Percentiles rank a stretch among this genome's conserved stretches.
Evolutionary conservation across 2,329 filamentous ascomycete species (phyloP).

Genomic region (Xylariaceae sp.): DNA sequence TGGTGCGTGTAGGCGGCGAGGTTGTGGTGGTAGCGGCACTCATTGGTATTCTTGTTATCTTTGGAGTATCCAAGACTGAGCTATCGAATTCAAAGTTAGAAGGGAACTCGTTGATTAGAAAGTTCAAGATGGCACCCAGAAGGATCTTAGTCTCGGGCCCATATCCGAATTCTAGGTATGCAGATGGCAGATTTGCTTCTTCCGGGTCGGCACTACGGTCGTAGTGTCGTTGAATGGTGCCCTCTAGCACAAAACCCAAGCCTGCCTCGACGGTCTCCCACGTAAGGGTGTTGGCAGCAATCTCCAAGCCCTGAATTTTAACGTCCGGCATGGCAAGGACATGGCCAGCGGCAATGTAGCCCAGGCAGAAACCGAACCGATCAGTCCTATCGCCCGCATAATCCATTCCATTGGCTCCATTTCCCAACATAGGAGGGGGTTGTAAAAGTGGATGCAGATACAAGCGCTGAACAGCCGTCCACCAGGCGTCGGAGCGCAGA

Average conservation of each 20-base stretch:
- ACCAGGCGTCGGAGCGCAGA: slow-evolving; percentile 62
- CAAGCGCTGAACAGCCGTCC: slow-evolving; percentile 62
- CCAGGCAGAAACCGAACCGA: slow-evolving; percentile 63
- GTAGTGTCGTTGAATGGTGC: slow-evolving; percentile 42
- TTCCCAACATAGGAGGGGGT: slow-evolving; percentile 40
- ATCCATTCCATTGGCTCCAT: slow-evolving; percentile 41
- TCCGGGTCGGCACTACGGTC: slow-evolving; percentile 34
- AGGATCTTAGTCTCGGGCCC: slow-evolving; percentile 62
- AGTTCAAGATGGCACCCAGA: slow-evolving; percentile 62
- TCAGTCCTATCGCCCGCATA: slow-evolving; percentile 50
- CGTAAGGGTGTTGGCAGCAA: slow-evolving; percentile 63
- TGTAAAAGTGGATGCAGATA: slow-evolving; percentile 61
- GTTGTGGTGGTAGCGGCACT: slow-evolving; percentile 43
- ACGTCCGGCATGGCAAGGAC: slow-evolving; percentile 63
- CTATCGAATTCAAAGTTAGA: slow-evolving; percentile 65
- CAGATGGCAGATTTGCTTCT: slow-evolving; percentile 15
- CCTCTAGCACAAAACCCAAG: slow-evolving; percentile 63
- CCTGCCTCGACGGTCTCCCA: slow-evolving; percentile 69
- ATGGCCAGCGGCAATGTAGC: slow-evolving; percentile 69
- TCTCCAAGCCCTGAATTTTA: slow-evolving; percentile 62
- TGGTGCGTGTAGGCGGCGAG: slow-evolving; percentile 39
- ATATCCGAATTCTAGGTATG: slow-evolving; percentile 52
- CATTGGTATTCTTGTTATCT: slow-evolving; percentile 53
- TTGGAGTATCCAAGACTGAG: slow-evolving; percentile 45
- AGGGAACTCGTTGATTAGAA: slow-evolving; percentile 66